Base-by-base conservation (phyloP, 2,329 filamentous ascomycete genomes). In the Calonectria hawksworthii region DNA sequence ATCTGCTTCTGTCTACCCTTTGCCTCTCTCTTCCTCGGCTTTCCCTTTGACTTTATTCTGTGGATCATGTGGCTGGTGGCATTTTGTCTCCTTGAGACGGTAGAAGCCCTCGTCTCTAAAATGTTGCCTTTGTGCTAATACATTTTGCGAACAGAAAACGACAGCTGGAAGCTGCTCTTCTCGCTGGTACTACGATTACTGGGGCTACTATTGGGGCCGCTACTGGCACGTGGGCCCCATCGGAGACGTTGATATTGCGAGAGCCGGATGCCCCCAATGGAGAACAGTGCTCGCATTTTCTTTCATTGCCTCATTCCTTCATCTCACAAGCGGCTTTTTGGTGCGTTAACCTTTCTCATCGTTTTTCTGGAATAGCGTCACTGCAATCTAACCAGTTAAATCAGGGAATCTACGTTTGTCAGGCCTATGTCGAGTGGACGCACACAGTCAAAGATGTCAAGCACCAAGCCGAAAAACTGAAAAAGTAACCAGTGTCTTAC, bases 11-110 rank as follows among this genome's bases (percentile, higher is more conserved):
- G 75, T 28, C 41, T 61, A 1, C 81, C 81, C 2, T 75, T 82
- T 68, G 75, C 75, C 21, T 28, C 59, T 30, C 74, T 80, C 1
- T 81, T 80, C 38, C 41, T 80, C 41, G 68, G 63, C 18, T 82
- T 82, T 64, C 80, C 81, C 2, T 67, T 81, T 9, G 81, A 82
- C 70, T 78, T 81, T 32, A 47, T 81, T 3, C 18, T 82, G 28
- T 82, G 80, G 36, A 51, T 82, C 30, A 79, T 79, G 78, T 82
- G 81, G 81, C 74, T 82, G 18, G 79, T 82, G 26, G 80, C 80
- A 36, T 82, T 77, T 61, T 77, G 70, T 54, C 72, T 82, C 3
- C 77, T 82, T n/a, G 64, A 77, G 26, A 75, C 77, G 3, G 80
- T 81, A 75, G 6, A 77, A 21, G 11, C 23, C 36, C 50, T 34